A percentile compares a stretch with the other conserved stretches of the same genome.
Conservation (phyloP, 202 grass and related monocot species). For the Panicum hallii region DNA sequence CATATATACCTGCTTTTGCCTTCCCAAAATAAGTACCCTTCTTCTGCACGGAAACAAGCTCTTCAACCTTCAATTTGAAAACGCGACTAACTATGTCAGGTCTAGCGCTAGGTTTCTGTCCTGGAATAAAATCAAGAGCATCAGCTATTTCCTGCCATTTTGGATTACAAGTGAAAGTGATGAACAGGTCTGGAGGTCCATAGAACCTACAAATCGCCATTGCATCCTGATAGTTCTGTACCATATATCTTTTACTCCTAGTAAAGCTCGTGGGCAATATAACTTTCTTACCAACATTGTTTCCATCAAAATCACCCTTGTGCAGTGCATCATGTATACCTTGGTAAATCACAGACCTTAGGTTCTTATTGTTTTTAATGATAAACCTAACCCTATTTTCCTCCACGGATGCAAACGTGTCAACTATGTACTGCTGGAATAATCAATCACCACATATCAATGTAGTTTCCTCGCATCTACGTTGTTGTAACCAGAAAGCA, state of each 20-base stretch:
- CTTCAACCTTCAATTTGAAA: constrained; percentile 19
- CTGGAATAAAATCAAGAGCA: neutral
- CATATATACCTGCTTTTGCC: neutral
- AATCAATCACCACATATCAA: neutral
- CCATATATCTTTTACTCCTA: constrained; percentile 23
- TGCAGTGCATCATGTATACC: constrained; percentile 5
- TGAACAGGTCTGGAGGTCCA: constrained; percentile 9
- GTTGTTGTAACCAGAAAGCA: constrained; percentile 2
- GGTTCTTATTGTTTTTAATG: neutral
- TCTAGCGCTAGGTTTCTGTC: neutral
- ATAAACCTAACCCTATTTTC: constrained; percentile 19
- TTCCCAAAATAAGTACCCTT: neutral
- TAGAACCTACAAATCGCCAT: constrained; percentile 10
- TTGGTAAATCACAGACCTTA: neutral
- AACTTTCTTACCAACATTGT: neutral
- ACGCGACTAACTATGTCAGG: constrained; percentile 3
- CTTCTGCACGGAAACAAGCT: neutral
- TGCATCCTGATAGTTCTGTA: constrained; percentile 29
- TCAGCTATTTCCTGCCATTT: constrained; percentile 8
- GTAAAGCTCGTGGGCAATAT: constrained; percentile 10
- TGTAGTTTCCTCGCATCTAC: neutral
- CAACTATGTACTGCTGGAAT: constrained; percentile 18
- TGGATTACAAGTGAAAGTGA: constrained; percentile 23
- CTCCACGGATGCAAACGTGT: neutral
- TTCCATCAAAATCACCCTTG: neutral